A percentile compares a stretch with the other conserved stretches of the same genome.
Conservation (phyloP, 2,329 filamentous ascomycete species). For the Ampelomyces quisqualis region DNA sequence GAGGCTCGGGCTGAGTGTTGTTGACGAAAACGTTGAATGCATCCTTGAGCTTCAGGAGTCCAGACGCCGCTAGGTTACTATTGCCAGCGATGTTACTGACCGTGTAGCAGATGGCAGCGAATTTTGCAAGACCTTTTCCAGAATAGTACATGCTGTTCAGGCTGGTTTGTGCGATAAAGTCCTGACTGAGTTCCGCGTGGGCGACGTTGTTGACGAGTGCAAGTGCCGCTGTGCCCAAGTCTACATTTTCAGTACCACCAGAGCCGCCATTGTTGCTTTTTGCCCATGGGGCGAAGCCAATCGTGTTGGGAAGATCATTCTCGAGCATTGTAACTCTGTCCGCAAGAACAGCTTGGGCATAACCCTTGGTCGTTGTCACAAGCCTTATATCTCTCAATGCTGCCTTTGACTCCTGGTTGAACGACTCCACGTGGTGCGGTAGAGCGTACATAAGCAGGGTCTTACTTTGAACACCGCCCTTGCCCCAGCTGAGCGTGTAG, state of each 20-base stretch:
- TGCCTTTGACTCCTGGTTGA: conserved; percentile 60
- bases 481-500: conserved; percentile 73
- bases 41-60: conserved; percentile 54
- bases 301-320: conserved; percentile 63
- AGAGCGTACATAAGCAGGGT: conserved; percentile 83
- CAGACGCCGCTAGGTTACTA: conserved; percentile 54
- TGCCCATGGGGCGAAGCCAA: conserved; percentile 81
- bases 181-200: conserved; percentile 69
- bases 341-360: conserved; percentile 64
- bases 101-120: conserved; percentile 50
- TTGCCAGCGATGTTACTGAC: conserved; percentile 61
- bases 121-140: conserved; percentile 56
- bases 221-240: conserved; percentile 54
- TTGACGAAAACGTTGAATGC: conserved; percentile 53
- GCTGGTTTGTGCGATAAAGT: conserved; percentile 72
- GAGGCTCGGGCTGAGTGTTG: conserved; percentile 52
- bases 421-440: conserved; percentile 80
- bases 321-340: conserved; percentile 69
- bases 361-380: conserved; percentile 82
- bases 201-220: conserved; percentile 63
- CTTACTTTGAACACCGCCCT: conserved; percentile 60
- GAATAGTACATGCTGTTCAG: conserved; percentile 93
- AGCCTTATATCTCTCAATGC: conserved; percentile 59
- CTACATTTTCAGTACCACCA: conserved; percentile 35
- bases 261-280: conserved; percentile 46